Conservation (phyloP, 345 rosid genomes). For the Gossypium arboreum region DNA sequence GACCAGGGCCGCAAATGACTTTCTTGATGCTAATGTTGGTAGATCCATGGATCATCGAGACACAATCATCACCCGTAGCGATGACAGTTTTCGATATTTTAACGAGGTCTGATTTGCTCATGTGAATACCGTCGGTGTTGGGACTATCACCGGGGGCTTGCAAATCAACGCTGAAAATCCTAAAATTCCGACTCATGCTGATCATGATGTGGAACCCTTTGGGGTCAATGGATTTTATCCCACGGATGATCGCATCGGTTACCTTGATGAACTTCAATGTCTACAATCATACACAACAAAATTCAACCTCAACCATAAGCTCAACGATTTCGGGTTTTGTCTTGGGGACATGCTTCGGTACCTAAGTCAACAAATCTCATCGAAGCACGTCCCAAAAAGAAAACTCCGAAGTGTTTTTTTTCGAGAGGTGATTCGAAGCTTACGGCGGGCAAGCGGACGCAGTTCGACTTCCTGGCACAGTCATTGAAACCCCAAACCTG, state of each 20-base stretch:
- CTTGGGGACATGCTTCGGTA: too few relatives aligned
- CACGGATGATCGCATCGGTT: constrained; percentile 30
- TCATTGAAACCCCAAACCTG: constrained; percentile 35
- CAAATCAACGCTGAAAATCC: constrained; percentile 23
- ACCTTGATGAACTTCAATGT: constrained; percentile 35
- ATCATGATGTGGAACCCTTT: constrained; percentile 62
- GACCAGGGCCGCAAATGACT: constrained; percentile 29
- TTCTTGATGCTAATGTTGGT: constrained; percentile 40
- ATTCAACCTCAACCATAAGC: background rate
- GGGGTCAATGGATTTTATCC: constrained; percentile 44
- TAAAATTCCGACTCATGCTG: constrained; percentile 33
- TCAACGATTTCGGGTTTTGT: too few relatives aligned
- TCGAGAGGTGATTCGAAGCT: background rate
- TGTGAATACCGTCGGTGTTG: constrained; percentile 66
- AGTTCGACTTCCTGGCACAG: constrained; percentile 10
- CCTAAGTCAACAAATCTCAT: too few relatives aligned
- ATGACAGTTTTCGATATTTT: constrained; percentile 35
- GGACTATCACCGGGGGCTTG: constrained; percentile 51
- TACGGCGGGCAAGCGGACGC: constrained; percentile 32
- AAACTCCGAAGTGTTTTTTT: too few relatives aligned
- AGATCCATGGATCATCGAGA: constrained; percentile 52
- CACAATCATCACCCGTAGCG: constrained; percentile 59
- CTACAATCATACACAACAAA: constrained; percentile 24
- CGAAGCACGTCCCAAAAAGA: too few relatives aligned
- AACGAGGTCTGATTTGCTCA: constrained; percentile 47